These are phyloP conservation scores for Dryadomyces quercivorus DNA, from an alignment of 2,329 filamentous ascomycete species.

Conservation along the genomic window DNA sequence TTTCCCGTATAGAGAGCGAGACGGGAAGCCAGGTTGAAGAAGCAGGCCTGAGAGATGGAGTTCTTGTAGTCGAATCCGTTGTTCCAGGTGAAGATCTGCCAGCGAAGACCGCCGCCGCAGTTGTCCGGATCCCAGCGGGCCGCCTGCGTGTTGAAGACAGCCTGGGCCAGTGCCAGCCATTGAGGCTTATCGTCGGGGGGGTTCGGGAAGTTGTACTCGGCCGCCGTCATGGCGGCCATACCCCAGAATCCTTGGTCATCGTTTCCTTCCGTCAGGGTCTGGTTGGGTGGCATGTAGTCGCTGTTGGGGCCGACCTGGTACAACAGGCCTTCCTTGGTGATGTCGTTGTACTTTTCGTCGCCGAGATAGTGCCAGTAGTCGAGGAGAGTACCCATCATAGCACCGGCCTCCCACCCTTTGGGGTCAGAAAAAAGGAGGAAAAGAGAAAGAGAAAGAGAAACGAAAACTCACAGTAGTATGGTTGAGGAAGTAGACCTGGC, in stretches of 20 bases:
- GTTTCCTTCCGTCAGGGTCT: constrained; percentile 50
- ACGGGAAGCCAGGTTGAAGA: constrained; percentile 58
- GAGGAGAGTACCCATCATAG: constrained; percentile 57
- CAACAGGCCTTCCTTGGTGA: constrained; percentile 45
- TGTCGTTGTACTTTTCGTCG: constrained; percentile 50
- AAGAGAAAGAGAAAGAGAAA: not conserved
- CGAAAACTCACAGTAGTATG: constrained; percentile 49
- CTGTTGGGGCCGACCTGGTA: constrained; percentile 47
- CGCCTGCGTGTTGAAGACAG: constrained; percentile 69
- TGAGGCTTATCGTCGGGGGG: constrained; percentile 49
- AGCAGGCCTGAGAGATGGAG: constrained; percentile 55
- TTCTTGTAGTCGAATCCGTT: constrained; percentile 59
- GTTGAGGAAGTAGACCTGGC: constrained; percentile 40
- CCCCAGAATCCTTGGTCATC: constrained; percentile 79
- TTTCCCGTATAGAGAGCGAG: constrained; percentile 71
- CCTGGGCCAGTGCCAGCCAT: constrained; percentile 66
- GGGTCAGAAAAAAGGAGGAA: constrained; percentile 13
- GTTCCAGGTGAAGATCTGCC: constrained; percentile 77
- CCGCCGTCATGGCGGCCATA: constrained; percentile 65
- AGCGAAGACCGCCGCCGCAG: constrained; percentile 66
- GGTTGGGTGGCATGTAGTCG: constrained; percentile 57
- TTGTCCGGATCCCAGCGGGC: constrained; percentile 53
- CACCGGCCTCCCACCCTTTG: constrained; percentile 60
- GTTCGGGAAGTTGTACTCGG: constrained; percentile 64
- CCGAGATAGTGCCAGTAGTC: constrained; percentile 64